Conservation (phyloP, 768 basidiomycete genomes). For the Rhodosporidiobolus odoratus region DNA sequence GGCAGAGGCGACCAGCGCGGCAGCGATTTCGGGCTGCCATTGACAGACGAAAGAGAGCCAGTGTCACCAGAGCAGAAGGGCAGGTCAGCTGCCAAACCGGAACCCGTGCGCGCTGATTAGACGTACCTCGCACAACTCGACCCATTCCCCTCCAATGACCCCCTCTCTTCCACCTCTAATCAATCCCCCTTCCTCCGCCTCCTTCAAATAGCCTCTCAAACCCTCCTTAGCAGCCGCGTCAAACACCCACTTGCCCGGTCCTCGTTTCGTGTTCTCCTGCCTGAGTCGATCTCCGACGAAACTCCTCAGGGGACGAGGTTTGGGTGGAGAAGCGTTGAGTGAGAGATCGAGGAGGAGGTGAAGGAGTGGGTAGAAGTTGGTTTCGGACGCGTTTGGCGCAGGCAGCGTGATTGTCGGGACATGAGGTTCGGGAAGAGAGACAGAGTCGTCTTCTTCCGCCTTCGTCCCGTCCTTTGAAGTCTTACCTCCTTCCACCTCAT, state of each 20-base stretch:
- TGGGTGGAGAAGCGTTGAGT: background rate
- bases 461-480: background rate
- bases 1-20: background rate
- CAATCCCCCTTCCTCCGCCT: background rate
- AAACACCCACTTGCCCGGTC: background rate
- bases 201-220: background rate
- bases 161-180: background rate
- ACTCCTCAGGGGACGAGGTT: background rate
- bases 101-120: too few species aligned
- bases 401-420: background rate
- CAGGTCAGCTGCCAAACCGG: too few species aligned
- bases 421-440: conserved; percentile 45
- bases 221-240: background rate
- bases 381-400: background rate
- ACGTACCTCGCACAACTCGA: conserved; percentile 19
- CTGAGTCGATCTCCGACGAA: background rate
- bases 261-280: background rate
- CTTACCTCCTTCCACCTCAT: background rate
- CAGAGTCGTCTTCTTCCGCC: background rate
- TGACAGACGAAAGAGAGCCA: background rate
- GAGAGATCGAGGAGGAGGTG: background rate
- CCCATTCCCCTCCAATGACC: background rate
- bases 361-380: background rate
- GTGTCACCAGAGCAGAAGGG: background rate
- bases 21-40: background rate